These are phyloP conservation scores for Eucalyptus camaldulensis DNA, from an alignment of 345 rosid genomes.

Conservation along the genomic window DNA sequence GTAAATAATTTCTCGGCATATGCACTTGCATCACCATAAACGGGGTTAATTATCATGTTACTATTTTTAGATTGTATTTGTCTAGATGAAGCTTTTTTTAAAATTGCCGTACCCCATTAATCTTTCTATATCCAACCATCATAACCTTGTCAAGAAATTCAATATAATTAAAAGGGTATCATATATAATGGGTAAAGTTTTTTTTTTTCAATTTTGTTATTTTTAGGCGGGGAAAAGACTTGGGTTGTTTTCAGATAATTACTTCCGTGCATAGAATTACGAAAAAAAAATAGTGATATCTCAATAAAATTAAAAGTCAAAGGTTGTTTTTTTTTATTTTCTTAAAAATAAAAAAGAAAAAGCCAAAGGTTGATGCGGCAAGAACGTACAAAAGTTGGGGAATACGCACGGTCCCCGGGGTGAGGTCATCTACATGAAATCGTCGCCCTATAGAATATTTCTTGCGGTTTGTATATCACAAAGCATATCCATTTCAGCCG, in stretches of 20 bases:
- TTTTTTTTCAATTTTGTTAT: background rate
- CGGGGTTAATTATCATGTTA: rapidly evolving
- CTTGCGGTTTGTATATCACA: background rate
- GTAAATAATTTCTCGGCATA: background rate
- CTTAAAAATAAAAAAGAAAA: background rate
- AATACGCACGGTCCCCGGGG: background rate
- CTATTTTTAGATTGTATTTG: background rate
- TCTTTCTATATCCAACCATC: background rate
- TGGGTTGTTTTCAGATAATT: background rate
- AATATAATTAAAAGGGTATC: background rate
- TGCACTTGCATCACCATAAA: background rate
- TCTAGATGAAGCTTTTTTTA: background rate
- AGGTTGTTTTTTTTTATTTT: background rate
- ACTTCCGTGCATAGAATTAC: background rate
- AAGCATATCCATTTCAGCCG: background rate
- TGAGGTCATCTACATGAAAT: background rate
- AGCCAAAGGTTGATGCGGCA: background rate
- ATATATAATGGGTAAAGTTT: background rate
- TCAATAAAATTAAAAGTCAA: background rate
- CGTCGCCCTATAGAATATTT: background rate
- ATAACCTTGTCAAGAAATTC: background rate
- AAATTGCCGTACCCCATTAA: background rate
- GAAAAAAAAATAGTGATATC: background rate
- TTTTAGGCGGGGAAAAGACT: background rate
- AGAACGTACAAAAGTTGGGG: background rate